phyloP scores from a whole-genome alignment of 2,329 filamentous ascomycete genomes.

The Claviceps purpurea region DNA sequence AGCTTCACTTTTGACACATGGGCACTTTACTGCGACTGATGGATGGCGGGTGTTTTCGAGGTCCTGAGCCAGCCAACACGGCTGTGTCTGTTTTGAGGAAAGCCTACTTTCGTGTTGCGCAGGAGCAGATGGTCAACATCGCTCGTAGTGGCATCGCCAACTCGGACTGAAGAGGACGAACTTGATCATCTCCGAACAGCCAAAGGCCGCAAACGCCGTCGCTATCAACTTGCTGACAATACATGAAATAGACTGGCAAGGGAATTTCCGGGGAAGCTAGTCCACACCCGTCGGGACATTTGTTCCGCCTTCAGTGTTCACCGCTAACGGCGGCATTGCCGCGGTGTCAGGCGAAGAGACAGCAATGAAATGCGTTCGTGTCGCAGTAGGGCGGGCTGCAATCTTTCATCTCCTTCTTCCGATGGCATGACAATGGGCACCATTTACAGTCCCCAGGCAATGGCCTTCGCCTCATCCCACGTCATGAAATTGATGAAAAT shows the following conservation, averaged over 20 bases:
- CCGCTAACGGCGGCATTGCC: not conserved
- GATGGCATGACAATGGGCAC: not conserved
- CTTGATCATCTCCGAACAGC: no score
- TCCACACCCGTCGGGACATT: no score
- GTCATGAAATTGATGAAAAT: constrained; percentile 5
- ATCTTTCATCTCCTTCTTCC: not conserved
- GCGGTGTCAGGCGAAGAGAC: not conserved
- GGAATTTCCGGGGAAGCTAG: no score
- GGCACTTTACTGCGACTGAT: not conserved
- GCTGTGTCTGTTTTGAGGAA: not conserved
- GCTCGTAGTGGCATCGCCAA: no score
- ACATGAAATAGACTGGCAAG: no score
- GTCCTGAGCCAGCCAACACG: not conserved
- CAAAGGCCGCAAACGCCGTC: no score
- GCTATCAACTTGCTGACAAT: no score
- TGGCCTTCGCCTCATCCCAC: constrained; percentile 3
- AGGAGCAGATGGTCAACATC: no score
- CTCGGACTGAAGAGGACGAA: no score
- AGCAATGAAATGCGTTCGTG: not conserved
- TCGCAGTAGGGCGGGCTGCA: not conserved
- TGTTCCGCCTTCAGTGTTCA: no score
- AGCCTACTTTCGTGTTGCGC: no score
- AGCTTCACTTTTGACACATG: not conserved
- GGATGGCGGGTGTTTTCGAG: not conserved
- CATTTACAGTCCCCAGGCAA: not conserved